Percentiles rank a stretch among this genome's conserved stretches.
Conservation (phyloP, 2,329 filamentous ascomycete genomes). For the Juglanconis oblonga region DNA sequence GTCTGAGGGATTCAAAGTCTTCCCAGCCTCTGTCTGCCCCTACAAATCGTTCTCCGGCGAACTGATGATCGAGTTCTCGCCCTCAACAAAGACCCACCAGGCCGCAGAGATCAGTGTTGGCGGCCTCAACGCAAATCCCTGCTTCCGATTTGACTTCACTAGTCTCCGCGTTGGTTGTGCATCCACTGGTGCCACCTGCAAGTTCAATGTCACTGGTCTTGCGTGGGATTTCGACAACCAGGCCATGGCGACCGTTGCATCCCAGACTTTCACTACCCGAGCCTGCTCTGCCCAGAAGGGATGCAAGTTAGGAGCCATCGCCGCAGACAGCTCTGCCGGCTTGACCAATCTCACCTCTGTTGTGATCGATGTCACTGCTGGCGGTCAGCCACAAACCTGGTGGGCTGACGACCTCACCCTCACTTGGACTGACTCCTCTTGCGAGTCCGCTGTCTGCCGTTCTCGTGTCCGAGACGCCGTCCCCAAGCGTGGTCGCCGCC, state of each 20-base stretch:
- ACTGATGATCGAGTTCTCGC: conserved; percentile 27
- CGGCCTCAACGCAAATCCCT: conserved; percentile 19
- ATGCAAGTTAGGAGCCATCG: conserved; percentile 29
- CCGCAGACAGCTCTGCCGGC: conserved; percentile 20
- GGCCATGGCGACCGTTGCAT: conserved; percentile 23
- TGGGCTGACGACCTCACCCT: conserved; percentile 45
- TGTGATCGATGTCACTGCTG: conserved; percentile 37
- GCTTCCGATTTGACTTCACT: conserved; percentile 36
- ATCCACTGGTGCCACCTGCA: conserved; percentile 29
- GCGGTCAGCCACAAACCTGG: conserved; percentile 36
- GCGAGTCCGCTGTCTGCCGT: conserved; percentile 36
- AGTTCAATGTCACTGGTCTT: conserved; percentile 36
- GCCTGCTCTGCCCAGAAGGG: conserved; percentile 27
- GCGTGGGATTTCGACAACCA: conserved; percentile 23
- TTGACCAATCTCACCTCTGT: conserved; percentile 35
- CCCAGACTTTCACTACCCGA: conserved; percentile 23
- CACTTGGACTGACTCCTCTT: conserved; percentile 41
- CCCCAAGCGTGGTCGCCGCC: conserved; percentile 17
- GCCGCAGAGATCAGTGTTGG: conserved; percentile 26
- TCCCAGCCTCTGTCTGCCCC: conserved; percentile 26
- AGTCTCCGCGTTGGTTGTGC: conserved; percentile 37
- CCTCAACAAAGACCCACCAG: neutral
- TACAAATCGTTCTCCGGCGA: conserved; percentile 28
- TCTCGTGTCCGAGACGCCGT: conserved; percentile 29
- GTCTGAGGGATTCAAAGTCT: conserved; percentile 32